Percentiles rank a stretch among this genome's conserved stretches.
phyloP scores from a whole-genome alignment of 1,139 yeast genomes.

The Blastobotrys ciferrii region DNA sequence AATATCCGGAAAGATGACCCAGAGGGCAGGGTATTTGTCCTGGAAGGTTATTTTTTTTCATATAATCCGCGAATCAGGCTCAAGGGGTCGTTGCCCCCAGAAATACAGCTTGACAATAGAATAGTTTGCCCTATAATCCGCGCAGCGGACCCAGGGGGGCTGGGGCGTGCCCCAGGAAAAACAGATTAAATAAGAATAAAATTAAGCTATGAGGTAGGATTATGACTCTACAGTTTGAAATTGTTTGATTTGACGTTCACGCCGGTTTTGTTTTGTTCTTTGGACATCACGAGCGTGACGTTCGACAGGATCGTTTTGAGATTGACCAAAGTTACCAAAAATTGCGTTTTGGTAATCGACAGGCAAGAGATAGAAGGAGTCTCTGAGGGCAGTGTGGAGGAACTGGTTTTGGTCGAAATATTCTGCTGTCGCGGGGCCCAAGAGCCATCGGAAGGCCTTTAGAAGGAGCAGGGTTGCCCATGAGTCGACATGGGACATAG shows the following conservation, averaged over 20 bases:
- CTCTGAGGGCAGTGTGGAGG: background rate
- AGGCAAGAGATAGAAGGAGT: background rate
- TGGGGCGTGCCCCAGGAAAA: too few species aligned
- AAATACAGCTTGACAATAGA: too few species aligned
- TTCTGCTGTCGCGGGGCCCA: background rate
- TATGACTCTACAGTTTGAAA: background rate
- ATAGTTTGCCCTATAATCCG: too few species aligned
- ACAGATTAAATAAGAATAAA: background rate
- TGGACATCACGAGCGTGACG: background rate
- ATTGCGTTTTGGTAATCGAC: background rate
- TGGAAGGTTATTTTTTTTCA: too few species aligned
- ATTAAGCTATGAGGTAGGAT: background rate
- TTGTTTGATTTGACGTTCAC: background rate
- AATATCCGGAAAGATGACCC: too few species aligned
- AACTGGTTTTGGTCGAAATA: background rate
- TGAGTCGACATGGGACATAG: background rate
- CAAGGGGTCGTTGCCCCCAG: too few species aligned
- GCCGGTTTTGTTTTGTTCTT: background rate
- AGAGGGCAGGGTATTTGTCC: too few species aligned
- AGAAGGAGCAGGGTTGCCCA: slow-evolving; percentile 2
- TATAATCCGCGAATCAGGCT: too few species aligned
- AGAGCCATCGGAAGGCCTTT: background rate
- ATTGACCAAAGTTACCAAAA: background rate
- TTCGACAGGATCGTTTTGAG: background rate
- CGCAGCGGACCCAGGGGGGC: too few species aligned